Percentiles rank a stretch among this genome's conserved stretches.
Conservation (phyloP, 306 rosid genomes). For the Castanospermum australe region DNA sequence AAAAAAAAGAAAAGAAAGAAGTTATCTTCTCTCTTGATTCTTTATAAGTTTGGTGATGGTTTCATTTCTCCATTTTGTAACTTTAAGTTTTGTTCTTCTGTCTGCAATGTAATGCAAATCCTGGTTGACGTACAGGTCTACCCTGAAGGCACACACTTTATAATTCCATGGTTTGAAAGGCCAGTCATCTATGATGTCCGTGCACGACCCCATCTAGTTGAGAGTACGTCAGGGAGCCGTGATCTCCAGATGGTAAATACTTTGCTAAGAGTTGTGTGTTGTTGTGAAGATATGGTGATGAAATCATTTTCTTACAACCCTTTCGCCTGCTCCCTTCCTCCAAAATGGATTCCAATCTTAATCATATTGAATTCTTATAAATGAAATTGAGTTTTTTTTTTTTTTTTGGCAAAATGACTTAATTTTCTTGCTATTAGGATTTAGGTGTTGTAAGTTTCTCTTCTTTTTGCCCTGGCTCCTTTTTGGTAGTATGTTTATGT, state of each 20-base stretch:
- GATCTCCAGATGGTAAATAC: conserved; percentile 78
- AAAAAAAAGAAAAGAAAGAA: too few relatives aligned
- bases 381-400: neutral
- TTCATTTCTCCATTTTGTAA: neutral
- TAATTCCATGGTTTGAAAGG: conserved; percentile 89
- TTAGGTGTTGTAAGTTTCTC: neutral
- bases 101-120: neutral
- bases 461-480: neutral
- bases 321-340: neutral
- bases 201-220: conserved; percentile 66
- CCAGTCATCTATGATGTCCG: conserved; percentile 89
- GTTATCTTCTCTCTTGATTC: neutral
- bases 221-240: conserved; percentile 80
- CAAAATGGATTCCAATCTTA: neutral
- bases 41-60: neutral
- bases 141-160: conserved; percentile 87
- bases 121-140: conserved; percentile 59
- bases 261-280: neutral
- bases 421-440: neutral
- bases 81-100: neutral
- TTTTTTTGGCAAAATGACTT: neutral
- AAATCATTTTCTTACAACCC: neutral
- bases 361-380: neutral
- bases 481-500: neutral
- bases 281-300: neutral